phyloP scores from a whole-genome alignment of 768 basidiomycete genomes.

The Leccinum sublutescens region DNA sequence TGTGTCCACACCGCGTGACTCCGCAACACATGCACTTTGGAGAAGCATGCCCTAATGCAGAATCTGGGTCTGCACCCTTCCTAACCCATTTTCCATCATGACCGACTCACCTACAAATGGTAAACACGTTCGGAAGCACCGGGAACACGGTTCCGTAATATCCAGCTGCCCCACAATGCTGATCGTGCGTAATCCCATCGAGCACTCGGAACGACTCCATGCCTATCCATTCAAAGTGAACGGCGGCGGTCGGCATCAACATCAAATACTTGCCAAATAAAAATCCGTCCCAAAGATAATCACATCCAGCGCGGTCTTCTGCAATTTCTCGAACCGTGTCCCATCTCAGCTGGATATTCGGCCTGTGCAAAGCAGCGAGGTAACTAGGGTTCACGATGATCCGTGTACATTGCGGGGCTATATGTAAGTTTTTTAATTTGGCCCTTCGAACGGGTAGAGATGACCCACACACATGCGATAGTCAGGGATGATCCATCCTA shows the following conservation, averaged over 20 bases:
- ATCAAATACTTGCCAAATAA: slow-evolving; percentile 4
- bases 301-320: not conserved
- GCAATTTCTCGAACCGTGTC: not conserved
- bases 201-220: not conserved
- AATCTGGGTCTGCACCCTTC: not conserved
- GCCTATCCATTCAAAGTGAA: not conserved
- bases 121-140: slow-evolving; percentile 17
- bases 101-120: not conserved
- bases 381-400: slow-evolving; percentile 51
- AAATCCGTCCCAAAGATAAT: slow-evolving; percentile 6
- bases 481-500: not conserved
- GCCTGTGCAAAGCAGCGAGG: slow-evolving; percentile 41
- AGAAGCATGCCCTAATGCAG: slow-evolving; percentile 3
- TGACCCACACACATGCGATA: not conserved
- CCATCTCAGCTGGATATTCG: slow-evolving; percentile 51
- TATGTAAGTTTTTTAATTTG: not conserved
- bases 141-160: slow-evolving; percentile 55
- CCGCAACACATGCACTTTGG: not conserved
- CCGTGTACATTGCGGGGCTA: slow-evolving; percentile 59
- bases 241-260: not conserved
- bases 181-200: not conserved
- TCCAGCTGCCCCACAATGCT: slow-evolving; percentile 13
- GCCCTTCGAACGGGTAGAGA: not conserved
- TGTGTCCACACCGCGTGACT: slow-evolving; percentile 7
- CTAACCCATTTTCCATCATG: not conserved